Conservation (phyloP, 148 eudicot species). For the Vaccinium myrtillus region DNA sequence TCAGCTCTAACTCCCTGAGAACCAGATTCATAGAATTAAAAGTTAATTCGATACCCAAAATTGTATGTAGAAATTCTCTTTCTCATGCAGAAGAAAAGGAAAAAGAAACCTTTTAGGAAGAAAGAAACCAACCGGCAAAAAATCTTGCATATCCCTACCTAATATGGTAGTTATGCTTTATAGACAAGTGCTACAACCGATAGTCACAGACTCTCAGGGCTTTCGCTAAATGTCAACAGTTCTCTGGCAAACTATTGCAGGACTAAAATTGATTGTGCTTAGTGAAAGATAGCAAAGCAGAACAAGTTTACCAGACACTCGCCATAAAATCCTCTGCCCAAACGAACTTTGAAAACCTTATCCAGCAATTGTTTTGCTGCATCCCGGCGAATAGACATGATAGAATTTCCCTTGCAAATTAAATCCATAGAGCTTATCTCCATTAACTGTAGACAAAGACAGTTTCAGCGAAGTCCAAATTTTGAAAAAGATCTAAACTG, state of each 20-base stretch:
- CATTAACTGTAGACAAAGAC: slow-evolving; percentile 42
- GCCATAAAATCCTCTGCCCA: slow-evolving; percentile 85
- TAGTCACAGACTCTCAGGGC: not conserved
- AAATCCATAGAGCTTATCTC: slow-evolving; percentile 48
- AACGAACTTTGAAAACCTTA: slow-evolving; percentile 60
- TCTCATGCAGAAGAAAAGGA: not conserved
- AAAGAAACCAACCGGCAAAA: not conserved
- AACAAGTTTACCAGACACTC: slow-evolving; percentile 69
- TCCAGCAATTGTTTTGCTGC: slow-evolving; percentile 47
- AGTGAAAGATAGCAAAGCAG: slow-evolving; percentile 9
- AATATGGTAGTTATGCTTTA: slow-evolving; percentile 1
- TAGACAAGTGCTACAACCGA: slow-evolving; percentile 1
- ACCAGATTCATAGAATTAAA: slow-evolving; percentile 20
- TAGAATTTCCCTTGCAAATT: slow-evolving; percentile 53
- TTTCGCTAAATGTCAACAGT: not conserved
- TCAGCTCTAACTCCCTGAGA: slow-evolving; percentile 79
- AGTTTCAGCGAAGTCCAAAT: slow-evolving; percentile 14
- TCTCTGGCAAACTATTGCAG: not conserved
- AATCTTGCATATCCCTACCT: not conserved
- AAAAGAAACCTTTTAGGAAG: not conserved
- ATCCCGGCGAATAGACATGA: slow-evolving; percentile 38
- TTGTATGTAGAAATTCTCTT: not conserved
- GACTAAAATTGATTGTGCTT: not conserved
- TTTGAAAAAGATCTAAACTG: not conserved
- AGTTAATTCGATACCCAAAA: not conserved